A percentile compares a stretch with the other conserved stretches of the same genome.
These are phyloP conservation scores for Calonectria montana DNA, from an alignment of 2,329 filamentous ascomycete species.

Conservation along the genomic window DNA sequence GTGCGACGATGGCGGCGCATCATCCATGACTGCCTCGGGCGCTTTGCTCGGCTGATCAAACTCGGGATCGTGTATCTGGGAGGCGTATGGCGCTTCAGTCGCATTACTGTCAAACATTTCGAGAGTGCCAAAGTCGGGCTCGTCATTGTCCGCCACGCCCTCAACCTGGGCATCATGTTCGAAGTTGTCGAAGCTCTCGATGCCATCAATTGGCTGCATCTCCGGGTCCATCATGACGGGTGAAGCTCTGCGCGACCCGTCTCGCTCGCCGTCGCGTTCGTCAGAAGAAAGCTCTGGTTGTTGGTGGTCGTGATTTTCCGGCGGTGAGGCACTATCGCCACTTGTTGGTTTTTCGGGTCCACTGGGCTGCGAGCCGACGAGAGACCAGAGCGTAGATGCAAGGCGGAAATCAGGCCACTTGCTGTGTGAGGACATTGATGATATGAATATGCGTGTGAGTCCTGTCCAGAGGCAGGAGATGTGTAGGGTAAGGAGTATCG, in stretches of 20 bases:
- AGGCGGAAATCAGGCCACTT: constrained; percentile 50
- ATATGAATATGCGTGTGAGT: constrained; percentile 32
- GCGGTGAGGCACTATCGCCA: constrained; percentile 30
- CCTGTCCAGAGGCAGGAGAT: constrained; percentile 27
- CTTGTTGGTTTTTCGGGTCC: constrained; percentile 37
- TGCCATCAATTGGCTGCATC: constrained; percentile 36
- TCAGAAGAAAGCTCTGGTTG: constrained; percentile 30
- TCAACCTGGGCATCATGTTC: constrained; percentile 38
- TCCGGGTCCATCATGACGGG: constrained; percentile 39
- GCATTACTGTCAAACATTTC: constrained; percentile 54
- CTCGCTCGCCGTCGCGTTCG: constrained; percentile 28
- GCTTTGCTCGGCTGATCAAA: constrained; percentile 32
- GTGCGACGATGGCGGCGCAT: constrained; percentile 33
- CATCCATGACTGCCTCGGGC: constrained; percentile 46
- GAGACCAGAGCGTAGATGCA: constrained; percentile 45
- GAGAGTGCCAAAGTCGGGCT: constrained; percentile 49
- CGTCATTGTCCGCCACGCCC: constrained; percentile 32
- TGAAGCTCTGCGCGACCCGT: constrained; percentile 26
- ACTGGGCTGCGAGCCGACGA: constrained; percentile 44
- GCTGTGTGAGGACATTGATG: constrained; percentile 45
- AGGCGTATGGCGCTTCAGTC: constrained; percentile 45
- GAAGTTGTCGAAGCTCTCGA: constrained; percentile 42
- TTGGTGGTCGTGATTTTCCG: constrained; percentile 29
- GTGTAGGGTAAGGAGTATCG: constrained; percentile 41
- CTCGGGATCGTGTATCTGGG: constrained; percentile 35